Conservation (phyloP, 805 yeast species). For the Sugiyamaella lignohabitans region DNA sequence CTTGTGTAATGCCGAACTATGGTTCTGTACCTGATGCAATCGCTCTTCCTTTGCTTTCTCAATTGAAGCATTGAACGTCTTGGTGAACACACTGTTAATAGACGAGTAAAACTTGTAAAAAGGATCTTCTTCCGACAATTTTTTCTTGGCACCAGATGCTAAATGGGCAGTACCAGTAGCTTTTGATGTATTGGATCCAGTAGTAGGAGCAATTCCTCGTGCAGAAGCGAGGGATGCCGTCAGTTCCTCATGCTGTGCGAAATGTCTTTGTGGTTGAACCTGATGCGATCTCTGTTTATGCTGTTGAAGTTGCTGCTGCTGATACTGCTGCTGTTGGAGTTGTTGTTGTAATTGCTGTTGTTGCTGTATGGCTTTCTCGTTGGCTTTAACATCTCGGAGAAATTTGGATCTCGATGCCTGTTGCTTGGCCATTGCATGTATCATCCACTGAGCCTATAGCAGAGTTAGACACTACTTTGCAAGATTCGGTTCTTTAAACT, state of each 20-base stretch:
- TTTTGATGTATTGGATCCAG: neutral
- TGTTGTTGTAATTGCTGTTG: constrained; percentile 2
- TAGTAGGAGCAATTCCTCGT: constrained; percentile 18
- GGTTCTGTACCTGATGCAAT: neutral
- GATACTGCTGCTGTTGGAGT: constrained; percentile 9
- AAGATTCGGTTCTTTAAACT: constrained; percentile 18
- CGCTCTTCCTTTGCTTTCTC: constrained; percentile 17
- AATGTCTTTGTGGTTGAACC: neutral
- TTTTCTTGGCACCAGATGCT: constrained; percentile 6
- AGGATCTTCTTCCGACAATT: constrained; percentile 22
- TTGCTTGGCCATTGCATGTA: constrained; percentile 29
- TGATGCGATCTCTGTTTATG: neutral
- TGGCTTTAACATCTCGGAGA: constrained; percentile 17
- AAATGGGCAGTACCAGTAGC: too few relatives aligned
- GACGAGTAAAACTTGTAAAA: constrained; percentile 21
- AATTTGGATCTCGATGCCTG: constrained; percentile 31
- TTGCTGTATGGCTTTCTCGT: neutral
- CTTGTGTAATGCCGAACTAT: neutral
- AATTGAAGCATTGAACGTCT: constrained; percentile 15
- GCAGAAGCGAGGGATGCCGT: constrained; percentile 26
- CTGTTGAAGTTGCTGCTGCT: neutral
- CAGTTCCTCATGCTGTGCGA: constrained; percentile 14
- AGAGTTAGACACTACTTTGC: neutral
- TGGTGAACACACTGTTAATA: constrained; percentile 15
- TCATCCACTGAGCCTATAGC: constrained; percentile 25